Evolutionary conservation across 805 yeast species (phyloP).

Genomic region (Lachancea sp.): DNA sequence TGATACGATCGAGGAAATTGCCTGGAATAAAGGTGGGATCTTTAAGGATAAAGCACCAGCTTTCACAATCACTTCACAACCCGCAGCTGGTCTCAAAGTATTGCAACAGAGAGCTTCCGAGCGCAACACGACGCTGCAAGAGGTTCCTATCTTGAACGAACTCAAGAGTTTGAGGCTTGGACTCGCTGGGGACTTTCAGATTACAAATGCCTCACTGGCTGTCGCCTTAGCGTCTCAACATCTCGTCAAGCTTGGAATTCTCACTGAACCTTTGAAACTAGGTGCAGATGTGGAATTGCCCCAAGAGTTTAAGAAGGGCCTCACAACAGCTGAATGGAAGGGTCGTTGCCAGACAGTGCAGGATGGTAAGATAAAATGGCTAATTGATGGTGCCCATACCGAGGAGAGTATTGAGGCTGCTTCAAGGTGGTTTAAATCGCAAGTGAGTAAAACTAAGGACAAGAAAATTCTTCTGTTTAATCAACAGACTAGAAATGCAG

Average conservation of each 20-base stretch:
- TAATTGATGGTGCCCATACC: slow-evolving; percentile 94
- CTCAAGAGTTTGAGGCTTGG: slow-evolving; percentile 47
- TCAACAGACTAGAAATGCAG: slow-evolving; percentile 89
- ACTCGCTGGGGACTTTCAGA: slow-evolving; percentile 79
- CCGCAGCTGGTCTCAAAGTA: slow-evolving; percentile 47
- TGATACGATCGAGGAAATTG: slow-evolving; percentile 76
- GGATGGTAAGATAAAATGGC: slow-evolving; percentile 57
- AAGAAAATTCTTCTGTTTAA: slow-evolving; percentile 68
- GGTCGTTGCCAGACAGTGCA: slow-evolving; percentile 82
- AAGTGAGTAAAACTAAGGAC: slow-evolving; percentile 13
- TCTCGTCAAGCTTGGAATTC: slow-evolving; percentile 43
- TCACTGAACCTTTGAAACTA: slow-evolving; percentile 19
- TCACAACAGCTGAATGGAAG: slow-evolving; percentile 76
- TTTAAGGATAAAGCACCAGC: slow-evolving; percentile 67
- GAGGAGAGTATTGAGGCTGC: slow-evolving; percentile 81
- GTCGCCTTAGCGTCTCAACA: slow-evolving; percentile 60
- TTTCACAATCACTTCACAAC: slow-evolving; percentile 54
- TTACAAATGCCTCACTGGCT: slow-evolving; percentile 82
- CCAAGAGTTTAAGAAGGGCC: slow-evolving; percentile 47
- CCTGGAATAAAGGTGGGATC: slow-evolving; percentile 96
- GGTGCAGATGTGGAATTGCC: slow-evolving; percentile 35
- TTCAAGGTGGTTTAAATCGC: slow-evolving; percentile 61
- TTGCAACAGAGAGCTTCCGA: slow-evolving; percentile 66
- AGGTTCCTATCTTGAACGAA: slow-evolving; percentile 44
- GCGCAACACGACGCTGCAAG: slow-evolving; percentile 43